phyloP scores from a whole-genome alignment of 768 basidiomycete species.

The Lentinula aciculospora region DNA sequence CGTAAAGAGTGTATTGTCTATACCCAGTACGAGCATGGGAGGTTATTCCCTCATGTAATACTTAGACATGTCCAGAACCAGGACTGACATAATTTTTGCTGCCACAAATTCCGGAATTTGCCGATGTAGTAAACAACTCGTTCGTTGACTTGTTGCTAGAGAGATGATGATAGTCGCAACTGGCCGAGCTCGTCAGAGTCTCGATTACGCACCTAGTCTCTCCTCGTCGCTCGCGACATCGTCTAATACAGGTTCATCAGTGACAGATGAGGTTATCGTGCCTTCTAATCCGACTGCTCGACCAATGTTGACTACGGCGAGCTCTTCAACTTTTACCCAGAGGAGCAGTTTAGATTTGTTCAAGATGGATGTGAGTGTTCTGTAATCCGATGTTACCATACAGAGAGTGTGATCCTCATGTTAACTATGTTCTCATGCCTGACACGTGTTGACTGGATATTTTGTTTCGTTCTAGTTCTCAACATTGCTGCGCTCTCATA shows the following conservation, averaged over 20 bases:
- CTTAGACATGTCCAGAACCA: too few relatives aligned
- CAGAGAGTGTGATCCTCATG: conserved; percentile 10
- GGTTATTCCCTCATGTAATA: too few relatives aligned
- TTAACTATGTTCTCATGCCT: conserved; percentile 25
- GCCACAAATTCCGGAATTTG: not conserved
- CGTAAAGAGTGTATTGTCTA: too few relatives aligned
- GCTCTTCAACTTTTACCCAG: conserved; percentile 1
- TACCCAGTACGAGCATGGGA: too few relatives aligned
- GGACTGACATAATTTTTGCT: too few relatives aligned
- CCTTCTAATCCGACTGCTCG: not conserved
- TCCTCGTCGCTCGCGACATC: conserved; percentile 7
- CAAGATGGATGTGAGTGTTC: conserved; percentile 25
- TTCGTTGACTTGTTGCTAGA: not conserved
- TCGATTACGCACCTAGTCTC: conserved; percentile 10
- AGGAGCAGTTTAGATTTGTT: conserved; percentile 21
- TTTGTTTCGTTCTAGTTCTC: conserved; percentile 26
- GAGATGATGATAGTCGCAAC: not conserved
- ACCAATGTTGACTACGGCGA: conserved; percentile 1
- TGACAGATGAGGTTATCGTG: not conserved
- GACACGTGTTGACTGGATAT: conserved; percentile 40
- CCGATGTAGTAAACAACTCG: not conserved
- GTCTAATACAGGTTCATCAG: not conserved
- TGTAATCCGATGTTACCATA: conserved; percentile 5
- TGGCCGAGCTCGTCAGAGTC: conserved; percentile 5
- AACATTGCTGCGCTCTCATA: conserved; percentile 35